Evolutionary conservation across 1,284 basidiomycete species (phyloP).

Genomic region (Boletus smithii): DNA sequence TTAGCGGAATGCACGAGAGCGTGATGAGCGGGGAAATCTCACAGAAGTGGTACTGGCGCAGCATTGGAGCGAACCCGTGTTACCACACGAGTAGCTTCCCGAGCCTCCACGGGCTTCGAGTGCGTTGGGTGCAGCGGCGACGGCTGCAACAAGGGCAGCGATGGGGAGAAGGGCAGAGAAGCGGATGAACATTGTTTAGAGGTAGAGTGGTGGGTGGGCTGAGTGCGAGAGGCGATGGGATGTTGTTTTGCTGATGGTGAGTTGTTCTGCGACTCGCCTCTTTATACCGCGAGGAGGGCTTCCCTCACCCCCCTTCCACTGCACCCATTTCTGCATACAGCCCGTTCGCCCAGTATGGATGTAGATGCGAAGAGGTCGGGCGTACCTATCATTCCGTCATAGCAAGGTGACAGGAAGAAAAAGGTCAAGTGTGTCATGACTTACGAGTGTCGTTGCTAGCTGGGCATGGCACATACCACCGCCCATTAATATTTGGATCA

Average conservation of each 20-base stretch:
- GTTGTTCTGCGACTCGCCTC: not conserved
- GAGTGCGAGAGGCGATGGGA: not conserved
- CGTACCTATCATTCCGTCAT: not conserved
- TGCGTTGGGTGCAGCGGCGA: slow-evolving; percentile 1
- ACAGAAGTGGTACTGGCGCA: slow-evolving; percentile 2
- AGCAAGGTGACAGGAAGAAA: too few relatives aligned
- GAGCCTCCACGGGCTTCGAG: not conserved
- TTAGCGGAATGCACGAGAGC: not conserved
- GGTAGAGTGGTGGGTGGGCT: not conserved
- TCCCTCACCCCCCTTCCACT: too few relatives aligned
- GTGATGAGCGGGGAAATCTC: too few relatives aligned
- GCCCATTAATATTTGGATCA: not conserved
- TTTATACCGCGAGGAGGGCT: too few relatives aligned
- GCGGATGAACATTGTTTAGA: slow-evolving; percentile 2
- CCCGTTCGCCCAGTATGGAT: not conserved
- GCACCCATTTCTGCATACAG: not conserved
- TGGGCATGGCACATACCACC: not conserved
- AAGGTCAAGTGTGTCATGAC: too few relatives aligned
- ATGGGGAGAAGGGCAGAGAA: slow-evolving; percentile 6
- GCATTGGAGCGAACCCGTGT: slow-evolving; percentile 8
- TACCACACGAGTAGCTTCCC: slow-evolving; percentile 3
- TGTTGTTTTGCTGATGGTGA: not conserved
- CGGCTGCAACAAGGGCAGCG: slow-evolving; percentile 1
- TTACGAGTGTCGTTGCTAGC: too few relatives aligned
- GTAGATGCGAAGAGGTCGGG: too few relatives aligned